Evolutionary conservation across 2,329 filamentous ascomycete genomes (phyloP), one percentile per base, ranked within the genome.

Genomic region (Ascochyta pisi): DNA sequence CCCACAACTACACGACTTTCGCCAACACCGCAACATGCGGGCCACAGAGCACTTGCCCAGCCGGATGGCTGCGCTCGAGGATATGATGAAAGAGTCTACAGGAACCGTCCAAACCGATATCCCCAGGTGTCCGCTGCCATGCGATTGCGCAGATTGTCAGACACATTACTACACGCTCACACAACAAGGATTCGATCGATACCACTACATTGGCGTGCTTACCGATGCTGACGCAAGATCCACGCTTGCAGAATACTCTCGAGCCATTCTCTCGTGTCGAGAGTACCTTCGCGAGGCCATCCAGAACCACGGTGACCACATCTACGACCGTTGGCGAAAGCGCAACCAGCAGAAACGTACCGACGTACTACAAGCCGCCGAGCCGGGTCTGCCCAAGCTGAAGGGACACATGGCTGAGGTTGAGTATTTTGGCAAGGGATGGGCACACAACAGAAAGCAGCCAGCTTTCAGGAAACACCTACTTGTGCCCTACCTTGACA

Each of bases 401-500:
- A 34, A 34, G 13, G 33, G 42, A 10, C 3, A 29, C 27, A 15
- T 29, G 26, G 26, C 3, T 9, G 26, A 27, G 26, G 4, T 7
- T 9, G 26, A 27, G 26, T 27, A 4, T 27, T 27, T 27, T 27
- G 4, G 26, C 9, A 27, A 27, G 9, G 26, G 26, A 27, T 27
- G 27, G 27, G 27, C 27, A 10, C 27, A 29, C 27, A 12, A 12
- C 27, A 29, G 27, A 12, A 29, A 29, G 27, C 8, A 29, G 27
- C 27, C 10, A 10, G 8, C 31, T 12, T 27, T 34, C 4, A 34
- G 31, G 7, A 34, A 38, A 16, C 39, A 47, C 33, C 16, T 47
- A 5, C 19, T 46, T 16, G 19, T 46, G n/a, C 42, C 42, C 24
- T 45, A 45, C 31, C 42, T 45, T 31, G 42, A 45, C 42, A 10